These are phyloP conservation scores for Leishmania turanica DNA, from an alignment of 208 protist species.

Conservation along the genomic window DNA sequence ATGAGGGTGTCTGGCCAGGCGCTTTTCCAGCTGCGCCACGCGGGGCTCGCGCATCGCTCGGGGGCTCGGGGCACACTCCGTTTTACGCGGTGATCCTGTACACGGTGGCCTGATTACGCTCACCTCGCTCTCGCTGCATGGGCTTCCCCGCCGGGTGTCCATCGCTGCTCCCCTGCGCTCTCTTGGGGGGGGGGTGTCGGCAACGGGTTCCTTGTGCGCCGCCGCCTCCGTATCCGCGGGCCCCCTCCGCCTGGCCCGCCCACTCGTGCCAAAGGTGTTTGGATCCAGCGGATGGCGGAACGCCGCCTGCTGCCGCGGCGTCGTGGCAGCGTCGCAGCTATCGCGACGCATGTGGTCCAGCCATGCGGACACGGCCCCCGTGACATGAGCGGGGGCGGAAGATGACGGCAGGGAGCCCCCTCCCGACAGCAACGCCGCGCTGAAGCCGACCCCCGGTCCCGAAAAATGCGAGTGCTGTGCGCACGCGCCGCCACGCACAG, in stretches of 20 bases:
- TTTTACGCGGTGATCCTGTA: neutral
- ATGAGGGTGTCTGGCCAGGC: no score
- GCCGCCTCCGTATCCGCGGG: neutral
- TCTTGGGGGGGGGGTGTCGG: neutral
- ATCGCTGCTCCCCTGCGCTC: neutral
- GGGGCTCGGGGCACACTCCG: no score
- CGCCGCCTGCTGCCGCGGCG: neutral
- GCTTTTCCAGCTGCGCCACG: no score
- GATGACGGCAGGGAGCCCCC: neutral
- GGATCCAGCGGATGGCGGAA: neutral
- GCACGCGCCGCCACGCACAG: neutral
- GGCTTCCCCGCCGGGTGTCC: neutral
- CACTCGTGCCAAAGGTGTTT: neutral
- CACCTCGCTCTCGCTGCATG: neutral
- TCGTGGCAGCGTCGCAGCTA: neutral
- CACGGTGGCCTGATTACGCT: neutral
- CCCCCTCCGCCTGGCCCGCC: neutral
- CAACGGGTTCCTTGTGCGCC: neutral
- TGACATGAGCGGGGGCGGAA: neutral
- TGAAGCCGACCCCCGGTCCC: neutral
- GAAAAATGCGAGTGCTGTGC: neutral
- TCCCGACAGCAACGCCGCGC: neutral
- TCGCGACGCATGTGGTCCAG: neutral
- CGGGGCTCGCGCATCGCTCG: no score
- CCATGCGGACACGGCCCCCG: neutral